Evolutionary conservation across 371 early-diverging fungal genomes (phyloP).

Genomic region (Blakeslea trispora): DNA sequence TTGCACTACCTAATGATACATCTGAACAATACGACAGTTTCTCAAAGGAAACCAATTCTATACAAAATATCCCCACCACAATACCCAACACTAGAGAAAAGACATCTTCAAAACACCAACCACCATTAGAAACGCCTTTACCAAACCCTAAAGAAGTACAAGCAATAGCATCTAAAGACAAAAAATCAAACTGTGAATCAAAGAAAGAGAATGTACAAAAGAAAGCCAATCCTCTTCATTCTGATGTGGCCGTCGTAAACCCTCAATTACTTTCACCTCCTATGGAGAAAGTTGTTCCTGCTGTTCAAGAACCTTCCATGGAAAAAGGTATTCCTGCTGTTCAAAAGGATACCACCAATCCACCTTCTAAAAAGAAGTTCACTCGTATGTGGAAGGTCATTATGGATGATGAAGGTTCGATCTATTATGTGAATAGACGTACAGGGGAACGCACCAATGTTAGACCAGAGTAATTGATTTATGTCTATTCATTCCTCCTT

Average conservation of each 20-base stretch:
- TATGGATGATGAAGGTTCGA: slow-evolving; percentile 17
- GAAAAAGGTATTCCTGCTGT: not conserved
- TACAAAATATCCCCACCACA: no score
- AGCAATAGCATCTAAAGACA: no score
- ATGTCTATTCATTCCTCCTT: no score
- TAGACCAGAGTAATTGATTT: slow-evolving; percentile 9
- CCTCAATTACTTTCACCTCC: not conserved
- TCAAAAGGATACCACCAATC: not conserved
- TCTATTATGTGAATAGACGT: slow-evolving; percentile 8
- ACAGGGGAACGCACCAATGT: slow-evolving; percentile 9
- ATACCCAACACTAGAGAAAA: no score
- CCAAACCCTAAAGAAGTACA: no score
- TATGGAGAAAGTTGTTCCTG: not conserved
- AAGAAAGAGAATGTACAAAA: no score
- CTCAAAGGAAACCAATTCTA: not conserved
- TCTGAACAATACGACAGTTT: not conserved
- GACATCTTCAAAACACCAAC: no score
- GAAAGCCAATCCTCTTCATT: not conserved
- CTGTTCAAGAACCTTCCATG: not conserved
- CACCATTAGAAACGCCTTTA: no score
- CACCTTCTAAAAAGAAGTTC: slow-evolving; percentile 5
- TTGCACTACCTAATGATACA: not conserved
- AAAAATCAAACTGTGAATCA: no score
- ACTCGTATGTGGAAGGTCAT: slow-evolving; percentile 12
- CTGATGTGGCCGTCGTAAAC: not conserved